phyloP scores from a whole-genome alignment of 2,329 filamentous ascomycete genomes.

The Curvularia spicifera region DNA sequence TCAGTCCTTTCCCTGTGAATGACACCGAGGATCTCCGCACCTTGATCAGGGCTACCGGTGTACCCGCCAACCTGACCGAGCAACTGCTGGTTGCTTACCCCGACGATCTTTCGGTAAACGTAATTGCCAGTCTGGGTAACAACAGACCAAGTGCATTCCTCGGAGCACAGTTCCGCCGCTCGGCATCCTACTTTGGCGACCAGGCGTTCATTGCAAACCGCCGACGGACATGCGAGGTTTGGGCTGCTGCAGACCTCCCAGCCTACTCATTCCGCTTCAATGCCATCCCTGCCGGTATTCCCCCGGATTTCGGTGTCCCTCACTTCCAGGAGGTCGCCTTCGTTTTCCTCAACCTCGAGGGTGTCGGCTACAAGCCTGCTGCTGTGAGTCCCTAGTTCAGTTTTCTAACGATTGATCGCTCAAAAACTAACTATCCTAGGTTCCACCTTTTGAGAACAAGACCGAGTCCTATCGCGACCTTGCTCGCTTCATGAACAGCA shows the following conservation, averaged over 20 bases:
- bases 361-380: slow-evolving; percentile 51
- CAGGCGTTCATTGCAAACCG: slow-evolving; percentile 62
- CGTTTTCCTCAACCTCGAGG: slow-evolving; percentile 55
- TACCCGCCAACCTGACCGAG: slow-evolving; percentile 32
- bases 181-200: slow-evolving; percentile 61
- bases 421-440: slow-evolving; percentile 1
- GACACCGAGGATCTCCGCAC: slow-evolving; percentile 60
- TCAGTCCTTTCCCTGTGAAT: slow-evolving; percentile 62
- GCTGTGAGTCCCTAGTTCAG: slow-evolving; percentile 13
- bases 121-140: slow-evolving; percentile 33
- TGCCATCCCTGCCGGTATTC: slow-evolving; percentile 56
- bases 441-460: slow-evolving; percentile 45
- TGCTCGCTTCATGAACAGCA: slow-evolving; percentile 52
- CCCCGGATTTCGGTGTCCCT: slow-evolving; percentile 53
- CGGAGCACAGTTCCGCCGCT: slow-evolving; percentile 59
- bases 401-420: not conserved
- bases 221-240: slow-evolving; percentile 60
- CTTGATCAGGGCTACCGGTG: slow-evolving; percentile 43
- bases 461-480: slow-evolving; percentile 49
- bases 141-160: slow-evolving; percentile 25
- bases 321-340: slow-evolving; percentile 63
- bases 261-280: slow-evolving; percentile 71
- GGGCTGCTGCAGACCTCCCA: slow-evolving; percentile 56
- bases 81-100: slow-evolving; percentile 41
- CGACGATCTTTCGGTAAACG: slow-evolving; percentile 35